Base-by-base conservation (phyloP, 2,329 filamentous ascomycete species). In the Pestalotiopsis fici region DNA sequence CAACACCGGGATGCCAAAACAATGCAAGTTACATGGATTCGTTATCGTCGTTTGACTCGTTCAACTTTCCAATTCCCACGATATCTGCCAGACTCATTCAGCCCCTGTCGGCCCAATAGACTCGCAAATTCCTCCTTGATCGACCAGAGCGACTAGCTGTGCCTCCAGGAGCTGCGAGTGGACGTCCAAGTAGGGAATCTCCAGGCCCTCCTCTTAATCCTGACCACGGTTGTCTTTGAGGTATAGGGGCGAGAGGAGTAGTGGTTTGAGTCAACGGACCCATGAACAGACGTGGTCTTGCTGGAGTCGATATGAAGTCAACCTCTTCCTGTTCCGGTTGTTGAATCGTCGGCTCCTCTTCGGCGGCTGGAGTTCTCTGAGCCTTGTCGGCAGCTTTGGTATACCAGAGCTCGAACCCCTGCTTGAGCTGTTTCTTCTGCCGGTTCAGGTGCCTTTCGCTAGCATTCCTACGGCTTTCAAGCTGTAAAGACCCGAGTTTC, bases 231-330 rank as follows among this genome's bases (percentile, higher is more conserved):
- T 65, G 47, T 35, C 71, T 65, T 59, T 68, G 74, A 2, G 76
- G 76, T 25, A 76, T 70, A 2, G 76, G 76, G 27, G 75, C 76
- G 23, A 78, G 65, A 6, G 76, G 76, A 27, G 76, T 78, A 18
- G 76, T 78, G 5, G 76, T 76, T 70, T 73, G 71, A 47, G 69
- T 70, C 28, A 76, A 68, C 31, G 70, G 68, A 18, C 74, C 75
- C 13, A 75, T 68, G 27, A 78, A 71, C 23, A 78, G 67, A 12
- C 69, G 74, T 25, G 76, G 76, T 59, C 76, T 72, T 27, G 75
- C 76, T n/a, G 76, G 76, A 12, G 76, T 78, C 13, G 76, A 71
- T 43, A 71, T 71, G 61, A 76, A 78, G 3, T 37, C 60, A 31
- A 69, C 68, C 27, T 65, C 66, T 59, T 65, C 70, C 71, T 21